Conservation (phyloP, 768 basidiomycete species). For the Termitomyces sp. region DNA sequence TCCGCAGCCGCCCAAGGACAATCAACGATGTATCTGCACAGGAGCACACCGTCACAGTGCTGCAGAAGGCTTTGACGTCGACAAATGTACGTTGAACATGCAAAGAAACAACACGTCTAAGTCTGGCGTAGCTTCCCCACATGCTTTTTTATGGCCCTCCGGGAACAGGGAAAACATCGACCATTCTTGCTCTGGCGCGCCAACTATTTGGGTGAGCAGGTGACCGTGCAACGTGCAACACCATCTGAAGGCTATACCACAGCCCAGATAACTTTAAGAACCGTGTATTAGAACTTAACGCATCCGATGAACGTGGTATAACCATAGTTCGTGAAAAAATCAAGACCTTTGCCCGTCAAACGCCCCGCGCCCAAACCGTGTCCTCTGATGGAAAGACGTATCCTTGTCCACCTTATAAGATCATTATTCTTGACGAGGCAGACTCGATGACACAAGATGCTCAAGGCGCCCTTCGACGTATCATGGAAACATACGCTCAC, state of each 20-base stretch:
- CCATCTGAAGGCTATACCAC: not conserved
- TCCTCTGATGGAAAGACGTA: constrained; percentile 80
- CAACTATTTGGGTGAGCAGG: constrained; percentile 85
- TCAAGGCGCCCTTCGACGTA: constrained; percentile 92
- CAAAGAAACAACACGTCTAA: not conserved
- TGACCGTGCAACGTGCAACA: constrained; percentile 1
- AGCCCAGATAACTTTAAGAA: constrained; percentile 93
- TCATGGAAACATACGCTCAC: constrained; percentile 98
- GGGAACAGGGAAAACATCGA: constrained; percentile 97
- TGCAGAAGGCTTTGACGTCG: constrained; percentile 85
- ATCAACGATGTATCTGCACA: constrained; percentile 98
- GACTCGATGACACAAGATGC: constrained; percentile 99
- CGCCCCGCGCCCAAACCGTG: constrained; percentile 69
- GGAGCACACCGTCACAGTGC: constrained; percentile 90
- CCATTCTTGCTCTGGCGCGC: constrained; percentile 88
- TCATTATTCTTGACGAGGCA: constrained; percentile 97
- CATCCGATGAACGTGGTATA: constrained; percentile 98
- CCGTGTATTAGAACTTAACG: constrained; percentile 94
- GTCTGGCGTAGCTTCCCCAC: constrained; percentile 75
- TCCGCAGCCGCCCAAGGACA: constrained; percentile 83
- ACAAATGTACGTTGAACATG: constrained; percentile 61
- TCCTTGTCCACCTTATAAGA: constrained; percentile 97
- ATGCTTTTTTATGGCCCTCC: constrained; percentile 99
- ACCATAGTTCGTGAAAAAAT: constrained; percentile 96
- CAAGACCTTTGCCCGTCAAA: constrained; percentile 95